A percentile compares a stretch with the other conserved stretches of the same genome.
Evolutionary conservation across 345 rosid species (phyloP).

Genomic region (Salix udensis): DNA sequence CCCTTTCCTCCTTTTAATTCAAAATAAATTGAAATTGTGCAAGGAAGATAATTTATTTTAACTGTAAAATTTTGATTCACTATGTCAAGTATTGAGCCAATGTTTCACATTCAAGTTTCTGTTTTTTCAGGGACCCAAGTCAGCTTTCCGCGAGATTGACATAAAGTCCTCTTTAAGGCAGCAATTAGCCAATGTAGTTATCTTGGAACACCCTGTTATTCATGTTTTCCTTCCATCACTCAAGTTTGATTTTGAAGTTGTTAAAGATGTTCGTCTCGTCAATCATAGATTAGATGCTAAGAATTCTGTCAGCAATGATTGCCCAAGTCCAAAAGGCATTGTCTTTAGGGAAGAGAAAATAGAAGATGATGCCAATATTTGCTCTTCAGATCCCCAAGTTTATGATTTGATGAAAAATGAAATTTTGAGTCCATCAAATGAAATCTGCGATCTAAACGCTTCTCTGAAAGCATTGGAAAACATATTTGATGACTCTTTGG

Average conservation of each 20-base stretch:
- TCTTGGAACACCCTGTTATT: conserved; percentile 83
- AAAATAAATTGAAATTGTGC: too few relatives aligned
- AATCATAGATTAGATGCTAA: conserved; percentile 20
- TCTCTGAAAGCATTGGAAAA: conserved; percentile 17
- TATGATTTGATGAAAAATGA: conserved; percentile 39
- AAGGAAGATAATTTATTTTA: too few relatives aligned
- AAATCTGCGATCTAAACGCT: conserved; percentile 5
- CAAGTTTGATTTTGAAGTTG: conserved; percentile 54
- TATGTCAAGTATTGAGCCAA: too few relatives aligned
- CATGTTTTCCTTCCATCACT: conserved; percentile 79
- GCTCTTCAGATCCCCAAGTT: conserved; percentile 40
- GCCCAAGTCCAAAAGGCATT: conserved; percentile 37
- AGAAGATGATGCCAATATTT: conserved; percentile 36
- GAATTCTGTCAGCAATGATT: conserved; percentile 27
- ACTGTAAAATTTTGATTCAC: too few relatives aligned
- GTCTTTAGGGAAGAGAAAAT: conserved; percentile 65
- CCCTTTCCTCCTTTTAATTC: too few relatives aligned
- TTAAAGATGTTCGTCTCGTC: conserved; percentile 26
- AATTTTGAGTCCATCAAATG: conserved; percentile 23
- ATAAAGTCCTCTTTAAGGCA: conserved; percentile 51
- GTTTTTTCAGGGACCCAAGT: conserved; percentile 54
- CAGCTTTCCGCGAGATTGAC: conserved; percentile 62
- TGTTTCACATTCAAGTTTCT: neutral
- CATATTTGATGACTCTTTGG: conserved; percentile 15
- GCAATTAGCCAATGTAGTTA: conserved; percentile 51